Evolutionary conservation across 2,329 filamentous ascomycete species (phyloP).

Genomic region (Lachnellula willkommii): DNA sequence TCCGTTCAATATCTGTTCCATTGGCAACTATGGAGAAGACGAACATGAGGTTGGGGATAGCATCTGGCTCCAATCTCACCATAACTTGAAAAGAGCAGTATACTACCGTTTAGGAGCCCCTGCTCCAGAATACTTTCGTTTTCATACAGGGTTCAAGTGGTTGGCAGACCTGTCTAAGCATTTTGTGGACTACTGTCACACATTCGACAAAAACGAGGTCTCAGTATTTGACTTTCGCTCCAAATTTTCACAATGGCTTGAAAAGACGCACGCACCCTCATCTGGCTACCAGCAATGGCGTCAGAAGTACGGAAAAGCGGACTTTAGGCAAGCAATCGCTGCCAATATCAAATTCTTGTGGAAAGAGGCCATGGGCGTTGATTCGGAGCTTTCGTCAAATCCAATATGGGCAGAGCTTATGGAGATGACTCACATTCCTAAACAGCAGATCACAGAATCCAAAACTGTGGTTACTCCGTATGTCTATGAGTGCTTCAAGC

Average conservation of each 20-base stretch:
- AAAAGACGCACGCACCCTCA: conserved; percentile 38
- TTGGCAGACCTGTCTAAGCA: conserved; percentile 66
- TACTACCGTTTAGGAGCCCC: conserved; percentile 61
- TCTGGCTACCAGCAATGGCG: conserved; percentile 51
- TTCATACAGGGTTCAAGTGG: conserved; percentile 62
- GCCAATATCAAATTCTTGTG: conserved; percentile 59
- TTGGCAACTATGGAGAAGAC: conserved; percentile 59
- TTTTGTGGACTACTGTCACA: conserved; percentile 55
- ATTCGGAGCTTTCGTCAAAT: conserved; percentile 24
- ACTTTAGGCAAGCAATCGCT: conserved; percentile 59
- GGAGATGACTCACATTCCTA: conserved; percentile 27
- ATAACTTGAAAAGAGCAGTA: conserved; percentile 40
- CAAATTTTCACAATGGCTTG: conserved; percentile 55
- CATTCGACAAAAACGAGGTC: conserved; percentile 33
- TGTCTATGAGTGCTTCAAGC: conserved; percentile 57
- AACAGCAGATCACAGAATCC: conserved; percentile 22
- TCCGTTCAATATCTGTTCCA: conserved; percentile 52
- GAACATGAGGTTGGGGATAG: conserved; percentile 44
- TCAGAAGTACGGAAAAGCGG: conserved; percentile 42
- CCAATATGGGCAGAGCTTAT: conserved; percentile 36
- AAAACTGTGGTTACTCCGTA: conserved; percentile 67
- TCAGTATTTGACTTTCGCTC: conserved; percentile 51
- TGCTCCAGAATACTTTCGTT: conserved; percentile 55
- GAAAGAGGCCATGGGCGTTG: conserved; percentile 52
- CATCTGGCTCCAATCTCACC: conserved; percentile 59